Percentiles rank a stretch among this genome's conserved stretches.
phyloP scores from a whole-genome alignment of 2,329 filamentous ascomycete species.

The Ceratocystis papillata region DNA sequence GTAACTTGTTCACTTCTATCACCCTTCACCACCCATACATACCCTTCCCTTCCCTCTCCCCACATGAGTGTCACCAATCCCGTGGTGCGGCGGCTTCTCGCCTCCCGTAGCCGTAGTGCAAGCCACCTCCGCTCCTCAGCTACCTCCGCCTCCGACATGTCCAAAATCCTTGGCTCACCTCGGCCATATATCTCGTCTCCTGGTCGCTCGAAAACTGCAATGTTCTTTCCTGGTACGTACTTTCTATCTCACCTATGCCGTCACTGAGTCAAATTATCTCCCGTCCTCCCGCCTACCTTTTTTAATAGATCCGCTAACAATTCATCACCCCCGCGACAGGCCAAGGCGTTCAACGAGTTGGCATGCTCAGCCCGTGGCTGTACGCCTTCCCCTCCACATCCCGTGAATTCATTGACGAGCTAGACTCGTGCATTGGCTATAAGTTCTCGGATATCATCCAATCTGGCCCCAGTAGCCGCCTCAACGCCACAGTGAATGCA shows the following conservation, averaged over 20 bases:
- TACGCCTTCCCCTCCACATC: conserved; percentile 73
- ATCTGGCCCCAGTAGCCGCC: conserved; percentile 61
- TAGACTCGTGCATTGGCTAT: conserved; percentile 61
- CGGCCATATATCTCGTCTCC: conserved; percentile 19
- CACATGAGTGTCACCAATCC: conserved; percentile 20
- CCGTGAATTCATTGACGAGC: conserved; percentile 68
- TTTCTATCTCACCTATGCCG: not conserved
- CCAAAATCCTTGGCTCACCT: conserved; percentile 17
- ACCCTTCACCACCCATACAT: conserved; percentile 13
- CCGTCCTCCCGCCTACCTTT: not conserved
- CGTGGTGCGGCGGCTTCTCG: conserved; percentile 23
- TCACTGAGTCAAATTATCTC: not conserved
- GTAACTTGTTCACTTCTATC: not conserved
- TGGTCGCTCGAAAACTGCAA: conserved; percentile 38
- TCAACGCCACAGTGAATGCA: conserved; percentile 76
- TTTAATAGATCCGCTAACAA: conserved; percentile 10
- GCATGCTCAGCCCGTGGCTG: conserved; percentile 79
- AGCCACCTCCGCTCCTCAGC: conserved; percentile 2
- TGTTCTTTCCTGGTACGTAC: conserved; percentile 48
- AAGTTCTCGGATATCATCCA: conserved; percentile 69
- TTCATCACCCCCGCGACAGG: conserved; percentile 39
- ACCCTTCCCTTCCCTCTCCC: not conserved
- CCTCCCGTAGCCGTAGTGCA: conserved; percentile 19
- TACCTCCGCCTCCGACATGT: conserved; percentile 18
- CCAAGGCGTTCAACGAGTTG: conserved; percentile 79